Base-by-base conservation (phyloP, 2,329 filamentous ascomycete species). In the Colletotrichum neosansevieriae region DNA sequence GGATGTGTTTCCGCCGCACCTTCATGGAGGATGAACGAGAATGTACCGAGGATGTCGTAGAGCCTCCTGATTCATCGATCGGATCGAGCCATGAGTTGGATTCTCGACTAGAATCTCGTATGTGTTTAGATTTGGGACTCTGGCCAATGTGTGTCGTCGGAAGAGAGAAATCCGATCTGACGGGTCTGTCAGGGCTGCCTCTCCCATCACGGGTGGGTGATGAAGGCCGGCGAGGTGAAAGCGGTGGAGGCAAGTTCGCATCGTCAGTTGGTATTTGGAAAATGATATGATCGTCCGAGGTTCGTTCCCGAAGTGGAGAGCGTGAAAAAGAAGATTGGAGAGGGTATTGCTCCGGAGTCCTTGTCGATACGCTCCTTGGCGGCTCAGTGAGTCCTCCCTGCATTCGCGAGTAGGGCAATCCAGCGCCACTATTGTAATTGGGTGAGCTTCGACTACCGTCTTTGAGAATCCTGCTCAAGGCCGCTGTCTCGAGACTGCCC, bases 41-140 rank as follows among this genome's bases (percentile, higher is more conserved):
- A 76, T 94, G 93, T 2, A 94, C 85, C 0, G 94, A 97, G 2
- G 93, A 93, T 3, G 88, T 85, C 3, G 29, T 29, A 29, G 94
- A 97, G 17, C 88, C 91, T 40, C 91, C 93, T 21, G 94, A 97
- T 74, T 97, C 94, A 76, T 97, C 93, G 64, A 97, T 96, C 1
- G 94, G 95, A 76, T 97, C 93, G n/a, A 97, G 81, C 94, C 94
- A 97, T 1, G 94, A 97, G 59, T 92, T 94, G 4, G 92, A 93
- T 76, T 94, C 93, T 70, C 91, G 90, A 75, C 93, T 95, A 11
- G 87, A 85, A 24, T 88, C 89, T 69, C 88, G 81, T 21, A 78
- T 78, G 72, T 89, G 87, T 10, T 82, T 38, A 15, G 36, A 38
- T 5, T 38, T 76, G 57, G 74, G 54, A 71, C 69, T 60, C 49